Percentiles rank a stretch among this genome's conserved stretches.
Evolutionary conservation across 2,329 filamentous ascomycete species (phyloP).

Genomic region (Calonectria pseudoturangicola): DNA sequence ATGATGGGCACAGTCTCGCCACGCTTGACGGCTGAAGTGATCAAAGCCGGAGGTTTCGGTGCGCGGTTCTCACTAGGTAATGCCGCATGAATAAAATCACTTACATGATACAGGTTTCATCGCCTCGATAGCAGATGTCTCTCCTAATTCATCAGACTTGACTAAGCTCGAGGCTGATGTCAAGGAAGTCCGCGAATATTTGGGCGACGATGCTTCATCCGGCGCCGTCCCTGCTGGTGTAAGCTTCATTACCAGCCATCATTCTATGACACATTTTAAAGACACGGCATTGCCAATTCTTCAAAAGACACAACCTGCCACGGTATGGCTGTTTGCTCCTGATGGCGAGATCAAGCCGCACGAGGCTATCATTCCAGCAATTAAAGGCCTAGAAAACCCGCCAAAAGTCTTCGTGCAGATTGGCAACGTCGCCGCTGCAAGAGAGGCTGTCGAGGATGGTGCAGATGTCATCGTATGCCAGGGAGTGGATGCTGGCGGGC

Average conservation of each 20-base stretch:
- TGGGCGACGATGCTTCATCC: conserved; percentile 50
- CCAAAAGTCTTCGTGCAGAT: conserved; percentile 77
- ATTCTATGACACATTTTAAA: conserved; percentile 62
- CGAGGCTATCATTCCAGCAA: conserved; percentile 59
- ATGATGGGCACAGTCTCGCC: conserved; percentile 60
- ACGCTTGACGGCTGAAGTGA: conserved; percentile 61
- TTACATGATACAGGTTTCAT: conserved; percentile 58
- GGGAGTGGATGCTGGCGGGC: conserved; percentile 79
- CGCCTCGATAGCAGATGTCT: conserved; percentile 56
- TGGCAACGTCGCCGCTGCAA: conserved; percentile 74
- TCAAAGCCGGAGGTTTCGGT: conserved; percentile 63
- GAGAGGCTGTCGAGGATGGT: conserved; percentile 67
- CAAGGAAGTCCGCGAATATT: conserved; percentile 53
- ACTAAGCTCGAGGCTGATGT: conserved; percentile 58
- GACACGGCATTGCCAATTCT: conserved; percentile 71
- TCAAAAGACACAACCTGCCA: conserved; percentile 71
- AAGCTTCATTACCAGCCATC: conserved; percentile 74
- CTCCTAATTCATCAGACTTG: conserved; percentile 56
- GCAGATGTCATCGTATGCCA: conserved; percentile 78
- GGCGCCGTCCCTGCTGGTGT: conserved; percentile 75
- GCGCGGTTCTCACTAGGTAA: conserved; percentile 20
- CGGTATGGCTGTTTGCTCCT: conserved; percentile 81
- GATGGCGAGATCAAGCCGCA: conserved; percentile 63
- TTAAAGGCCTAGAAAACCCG: conserved; percentile 56
- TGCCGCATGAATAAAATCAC: not conserved